Evolutionary conservation across 768 basidiomycete genomes (phyloP).

Genomic region (Termitomyces sp.): DNA sequence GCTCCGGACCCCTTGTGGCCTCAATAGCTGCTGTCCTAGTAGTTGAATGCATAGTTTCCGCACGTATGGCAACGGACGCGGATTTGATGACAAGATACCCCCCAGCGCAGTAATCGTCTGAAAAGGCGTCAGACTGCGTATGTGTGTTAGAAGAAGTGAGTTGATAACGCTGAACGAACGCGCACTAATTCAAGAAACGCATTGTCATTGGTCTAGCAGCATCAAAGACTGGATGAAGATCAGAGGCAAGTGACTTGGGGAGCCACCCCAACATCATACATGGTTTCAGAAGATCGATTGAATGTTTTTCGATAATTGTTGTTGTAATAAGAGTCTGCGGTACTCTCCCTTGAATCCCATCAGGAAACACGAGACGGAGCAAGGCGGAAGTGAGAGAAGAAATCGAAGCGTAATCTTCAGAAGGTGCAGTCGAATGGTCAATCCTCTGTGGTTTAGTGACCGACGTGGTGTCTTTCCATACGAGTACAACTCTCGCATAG

Average conservation of each 20-base stretch:
- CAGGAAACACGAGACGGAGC: constrained; percentile 47
- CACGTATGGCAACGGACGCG: constrained; percentile 42
- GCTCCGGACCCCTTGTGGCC: constrained; percentile 65
- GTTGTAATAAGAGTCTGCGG: constrained; percentile 59
- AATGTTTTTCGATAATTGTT: constrained; percentile 49
- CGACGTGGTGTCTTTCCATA: constrained; percentile 29
- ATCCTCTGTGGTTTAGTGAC: constrained; percentile 23
- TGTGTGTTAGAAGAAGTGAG: constrained; percentile 14
- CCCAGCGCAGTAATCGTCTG: constrained; percentile 66
- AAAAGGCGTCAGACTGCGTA: constrained; percentile 52
- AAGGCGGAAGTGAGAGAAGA: constrained; percentile 37
- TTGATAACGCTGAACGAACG: constrained; percentile 13
- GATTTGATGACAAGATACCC: constrained; percentile 42
- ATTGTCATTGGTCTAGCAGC: constrained; percentile 44
- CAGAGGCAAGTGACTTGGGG: constrained; percentile 41
- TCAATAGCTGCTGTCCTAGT: constrained; percentile 65
- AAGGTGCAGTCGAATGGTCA: constrained; percentile 37
- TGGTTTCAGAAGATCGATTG: constrained; percentile 53
- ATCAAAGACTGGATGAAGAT: constrained; percentile 35
- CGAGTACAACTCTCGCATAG: constrained; percentile 34
- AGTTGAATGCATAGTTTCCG: constrained; percentile 56
- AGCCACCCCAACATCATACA: constrained; percentile 71
- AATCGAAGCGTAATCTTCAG: constrained; percentile 39
- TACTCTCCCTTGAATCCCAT: constrained; percentile 38
- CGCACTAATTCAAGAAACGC: constrained; percentile 61